phyloP scores from a whole-genome alignment of 768 basidiomycete genomes.

The Cystobasidium ongulense region DNA sequence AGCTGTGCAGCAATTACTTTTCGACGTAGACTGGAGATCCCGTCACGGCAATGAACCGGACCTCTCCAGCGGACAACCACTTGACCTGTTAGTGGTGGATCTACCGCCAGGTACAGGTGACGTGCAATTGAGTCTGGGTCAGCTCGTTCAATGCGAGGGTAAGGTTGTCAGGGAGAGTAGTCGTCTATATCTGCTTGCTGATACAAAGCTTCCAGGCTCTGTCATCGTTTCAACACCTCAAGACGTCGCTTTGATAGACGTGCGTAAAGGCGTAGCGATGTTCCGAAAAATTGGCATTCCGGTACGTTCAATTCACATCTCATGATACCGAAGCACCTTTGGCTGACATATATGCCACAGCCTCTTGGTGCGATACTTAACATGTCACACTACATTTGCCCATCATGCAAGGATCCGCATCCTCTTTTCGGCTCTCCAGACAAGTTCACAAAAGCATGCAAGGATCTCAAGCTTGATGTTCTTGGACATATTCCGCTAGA shows the following conservation, averaged over 20 bases:
- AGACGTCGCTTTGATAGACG: slow-evolving; percentile 83
- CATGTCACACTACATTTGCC: slow-evolving; percentile 72
- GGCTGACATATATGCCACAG: slow-evolving; percentile 48
- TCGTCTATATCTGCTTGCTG: neutral
- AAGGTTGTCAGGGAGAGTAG: slow-evolving; percentile 38
- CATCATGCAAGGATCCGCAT: slow-evolving; percentile 59
- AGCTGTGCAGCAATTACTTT: slow-evolving; percentile 87
- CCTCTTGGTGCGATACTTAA: slow-evolving; percentile 81
- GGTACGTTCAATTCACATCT: slow-evolving; percentile 50
- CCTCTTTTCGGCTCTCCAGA: slow-evolving; percentile 64
- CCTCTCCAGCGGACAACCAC: slow-evolving; percentile 45
- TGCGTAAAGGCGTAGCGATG: slow-evolving; percentile 86
- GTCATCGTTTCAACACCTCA: slow-evolving; percentile 95
- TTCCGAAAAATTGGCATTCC: slow-evolving; percentile 80
- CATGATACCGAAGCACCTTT: neutral
- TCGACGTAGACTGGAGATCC: slow-evolving; percentile 82
- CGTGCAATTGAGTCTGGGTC: slow-evolving; percentile 82
- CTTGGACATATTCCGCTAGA: slow-evolving; percentile 77
- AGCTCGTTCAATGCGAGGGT: slow-evolving; percentile 78
- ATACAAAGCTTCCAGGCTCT: slow-evolving; percentile 54
- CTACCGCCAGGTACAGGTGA: slow-evolving; percentile 98
- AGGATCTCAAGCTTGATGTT: slow-evolving; percentile 56
- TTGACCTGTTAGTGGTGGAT: slow-evolving; percentile 84
- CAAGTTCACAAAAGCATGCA: slow-evolving; percentile 55
- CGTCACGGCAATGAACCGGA: slow-evolving; percentile 39